Base-by-base conservation (phyloP, 169 alveolate species). In the Plasmodium gaboni region DNA sequence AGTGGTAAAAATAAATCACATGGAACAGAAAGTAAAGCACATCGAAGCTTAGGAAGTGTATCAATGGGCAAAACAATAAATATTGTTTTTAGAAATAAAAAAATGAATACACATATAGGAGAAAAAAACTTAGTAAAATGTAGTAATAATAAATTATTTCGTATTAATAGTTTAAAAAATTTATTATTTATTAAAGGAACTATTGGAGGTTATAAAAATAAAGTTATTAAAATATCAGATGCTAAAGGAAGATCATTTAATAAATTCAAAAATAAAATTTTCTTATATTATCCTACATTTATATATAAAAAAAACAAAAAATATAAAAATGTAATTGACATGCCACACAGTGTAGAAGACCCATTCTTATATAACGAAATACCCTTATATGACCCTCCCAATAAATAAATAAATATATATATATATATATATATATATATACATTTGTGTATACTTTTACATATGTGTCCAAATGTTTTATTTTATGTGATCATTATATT, bases 61-160 rank as follows among this genome's bases (percentile, higher is more conserved):
- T 90, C 96, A 2, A 96, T 94, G 88, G 96, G 98, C 3, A 93
- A 93, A 65, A 92, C 97, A 0, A 94, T 92, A 1, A 95, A 95
- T 70, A 93, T 95, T 7, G 98, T 95, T 17, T 96, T 96, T 94
- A 63, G 95, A 50, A 92, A 94, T 76, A 96, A 96, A 42, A 96
- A 96, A 89, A 95, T 95, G 97, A 96, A 96, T 42, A 97, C 97
- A 1, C 98, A 96, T 70, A 93, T 88, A 57, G 97, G 98, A 2
- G 97, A 96, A 15, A 97, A 96, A 48, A 97, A 95, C 13, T 83
- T 96, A 26, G 96, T 93, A 17, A 80, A 80, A 68, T 80, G 90
- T 53, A 96, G 95, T 26, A 95, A 95, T 71, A 93, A 96, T 64
- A 94, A 94, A 89, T 93, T 95, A 19, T 93, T 96, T 48, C 89